Evolutionary conservation across 148 eudicot species (phyloP), one percentile per base, ranked within the genome.

Genomic region (Nyssa sinensis): DNA sequence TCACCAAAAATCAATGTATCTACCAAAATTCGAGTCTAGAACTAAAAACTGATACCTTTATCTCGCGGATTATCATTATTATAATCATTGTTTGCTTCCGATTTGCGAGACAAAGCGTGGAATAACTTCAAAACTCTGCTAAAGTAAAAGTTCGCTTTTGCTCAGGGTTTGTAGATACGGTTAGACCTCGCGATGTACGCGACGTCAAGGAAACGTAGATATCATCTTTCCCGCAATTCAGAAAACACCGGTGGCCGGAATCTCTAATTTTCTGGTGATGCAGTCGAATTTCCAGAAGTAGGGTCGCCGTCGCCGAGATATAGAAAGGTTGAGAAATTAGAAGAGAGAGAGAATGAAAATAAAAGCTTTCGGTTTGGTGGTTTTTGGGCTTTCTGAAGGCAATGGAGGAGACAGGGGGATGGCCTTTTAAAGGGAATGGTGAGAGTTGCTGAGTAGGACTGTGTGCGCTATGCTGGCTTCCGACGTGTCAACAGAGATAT

Each of bases 81-180:
- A 73, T 64, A 76, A 33, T 79, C 44, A 53, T 72, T 16, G 30
- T 25, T 82, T 72, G 64, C 69, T 73, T 75, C 76, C 49, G 63
- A 76, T 66, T 74, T 29, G 74, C 67, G 70, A 83, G 35, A 81
- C 64, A 74, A 77, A 83, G 76, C 66, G 70, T 71, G 80, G 88
- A 83, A 87, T 87, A 82, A 86, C 91, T 89, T 89, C 74, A 37
- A 83, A 86, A 78, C 77, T 66, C 79, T 41, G 82, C 81, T 37
- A 84, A 75, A 71, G 59, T 59, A 77, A 58, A 63, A 27, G 70
- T 72, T 77, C 65, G 79, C 79, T 84, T 80, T 80, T 53, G 76
- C 77, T 53, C 75, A 85, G 84, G 81, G 79, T 78, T 71, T 27
- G 29, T 55, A 21, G 64, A 71, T 67, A 76, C 73, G 39, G n/a